phyloP scores from a whole-genome alignment of 208 protist genomes.

The Leishmania gerbilli region DNA sequence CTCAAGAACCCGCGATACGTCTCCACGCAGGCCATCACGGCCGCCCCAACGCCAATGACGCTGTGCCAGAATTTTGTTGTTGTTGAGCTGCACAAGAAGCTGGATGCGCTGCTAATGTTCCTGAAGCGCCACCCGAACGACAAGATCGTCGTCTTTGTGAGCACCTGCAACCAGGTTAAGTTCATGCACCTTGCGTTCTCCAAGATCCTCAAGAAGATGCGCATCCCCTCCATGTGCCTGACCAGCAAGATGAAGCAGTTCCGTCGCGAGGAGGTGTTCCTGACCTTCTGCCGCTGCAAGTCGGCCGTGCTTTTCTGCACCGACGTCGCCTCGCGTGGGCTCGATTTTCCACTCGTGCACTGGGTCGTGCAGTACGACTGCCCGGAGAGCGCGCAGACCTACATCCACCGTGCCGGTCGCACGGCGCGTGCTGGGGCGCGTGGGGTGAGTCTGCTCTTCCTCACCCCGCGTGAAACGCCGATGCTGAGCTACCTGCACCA shows the following conservation, averaged over 20 bases:
- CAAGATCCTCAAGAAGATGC: constrained; percentile 92
- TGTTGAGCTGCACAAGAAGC: constrained; percentile 92
- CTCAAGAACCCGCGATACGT: constrained; percentile 96
- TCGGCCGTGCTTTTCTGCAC: constrained; percentile 97
- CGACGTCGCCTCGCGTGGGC: constrained; percentile 98
- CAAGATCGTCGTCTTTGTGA: constrained; percentile 99
- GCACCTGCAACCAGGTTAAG: constrained; percentile 97
- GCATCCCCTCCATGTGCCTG: constrained; percentile 91
- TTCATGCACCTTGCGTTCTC: constrained; percentile 93
- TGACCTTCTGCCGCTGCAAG: constrained; percentile 90
- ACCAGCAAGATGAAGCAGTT: constrained; percentile 95
- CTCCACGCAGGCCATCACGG: constrained; percentile 88
- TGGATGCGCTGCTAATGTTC: constrained; percentile 98
- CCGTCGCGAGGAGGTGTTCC: constrained; percentile 89
- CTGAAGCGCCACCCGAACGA: constrained; percentile 95
- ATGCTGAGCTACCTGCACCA: constrained; percentile 92
- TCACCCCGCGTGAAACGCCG: constrained; percentile 97
- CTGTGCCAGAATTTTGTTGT: constrained; percentile 96
- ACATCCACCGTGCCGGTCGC: constrained; percentile 99
- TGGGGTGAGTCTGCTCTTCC: constrained; percentile 96
- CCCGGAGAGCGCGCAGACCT: constrained; percentile 97
- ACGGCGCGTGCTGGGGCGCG: constrained; percentile 93
- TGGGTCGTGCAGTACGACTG: constrained; percentile 99
- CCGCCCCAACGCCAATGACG: constrained; percentile 82
- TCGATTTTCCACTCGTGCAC: constrained; percentile 98